These are phyloP conservation scores for Hygrophorus russula DNA, from an alignment of 768 basidiomycete species.

Conservation along the genomic window DNA sequence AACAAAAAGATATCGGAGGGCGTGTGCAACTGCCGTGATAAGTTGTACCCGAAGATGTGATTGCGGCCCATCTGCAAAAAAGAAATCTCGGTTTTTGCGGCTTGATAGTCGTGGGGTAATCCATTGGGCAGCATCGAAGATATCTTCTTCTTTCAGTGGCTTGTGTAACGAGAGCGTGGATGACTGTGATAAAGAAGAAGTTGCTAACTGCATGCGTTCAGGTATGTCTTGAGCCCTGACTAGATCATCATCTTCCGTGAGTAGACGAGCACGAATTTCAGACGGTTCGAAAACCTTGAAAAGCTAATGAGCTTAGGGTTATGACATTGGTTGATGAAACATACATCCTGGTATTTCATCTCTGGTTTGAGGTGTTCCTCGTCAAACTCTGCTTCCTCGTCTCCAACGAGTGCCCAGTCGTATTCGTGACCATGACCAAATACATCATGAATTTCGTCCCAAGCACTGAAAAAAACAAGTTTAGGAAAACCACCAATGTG, in stretches of 20 bases:
- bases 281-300: constrained; percentile 92
- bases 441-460: constrained; percentile 92
- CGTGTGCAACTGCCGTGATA: constrained; percentile 68
- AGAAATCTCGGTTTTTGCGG: constrained; percentile 62
- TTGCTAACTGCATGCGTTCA: constrained; percentile 89
- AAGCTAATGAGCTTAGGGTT: constrained; percentile 5
- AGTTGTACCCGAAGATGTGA: constrained; percentile 53
- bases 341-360: constrained; percentile 79
- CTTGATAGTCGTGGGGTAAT: constrained; percentile 70
- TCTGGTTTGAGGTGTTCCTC: constrained; percentile 49
- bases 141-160: constrained; percentile 58
- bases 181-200: constrained; percentile 66
- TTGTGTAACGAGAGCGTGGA: constrained; percentile 51
- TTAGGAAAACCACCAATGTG: not conserved
- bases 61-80: constrained; percentile 50
- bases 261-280: constrained; percentile 79
- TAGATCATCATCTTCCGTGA: constrained; percentile 89
- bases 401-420: constrained; percentile 85
- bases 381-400: constrained; percentile 47
- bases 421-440: constrained; percentile 97
- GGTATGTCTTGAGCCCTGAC: constrained; percentile 87
- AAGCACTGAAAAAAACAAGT: constrained; percentile 46
- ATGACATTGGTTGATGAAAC: constrained; percentile 11
- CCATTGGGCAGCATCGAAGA: constrained; percentile 81
- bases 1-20: constrained; percentile 74